Evolutionary conservation across 2,329 filamentous ascomycete genomes (phyloP).

Genomic region (Beauveria bassiana): DNA sequence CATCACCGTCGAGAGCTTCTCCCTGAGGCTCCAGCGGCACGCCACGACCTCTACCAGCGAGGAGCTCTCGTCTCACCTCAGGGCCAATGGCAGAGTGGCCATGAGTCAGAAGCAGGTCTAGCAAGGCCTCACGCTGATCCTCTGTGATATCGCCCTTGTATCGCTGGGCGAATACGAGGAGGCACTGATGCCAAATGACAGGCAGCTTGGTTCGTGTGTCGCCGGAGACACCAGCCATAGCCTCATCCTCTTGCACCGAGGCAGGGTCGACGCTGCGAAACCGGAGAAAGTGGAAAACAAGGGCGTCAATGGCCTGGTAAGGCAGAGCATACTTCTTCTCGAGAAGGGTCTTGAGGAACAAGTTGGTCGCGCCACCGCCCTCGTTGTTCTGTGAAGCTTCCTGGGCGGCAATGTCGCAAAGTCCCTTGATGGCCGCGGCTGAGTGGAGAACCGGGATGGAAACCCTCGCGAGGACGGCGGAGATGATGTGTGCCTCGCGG

Average conservation of each 20-base stretch:
- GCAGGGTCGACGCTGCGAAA: conserved; percentile 66
- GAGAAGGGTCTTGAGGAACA: conserved; percentile 86
- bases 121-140: conserved; percentile 81
- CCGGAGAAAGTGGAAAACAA: conserved; percentile 94
- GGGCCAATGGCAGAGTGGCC: conserved; percentile 86
- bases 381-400: conserved; percentile 78
- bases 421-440: conserved; percentile 78
- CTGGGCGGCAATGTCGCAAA: conserved; percentile 91
- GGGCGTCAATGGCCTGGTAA: conserved; percentile 85
- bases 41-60: conserved; percentile 81
- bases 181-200: conserved; percentile 92
- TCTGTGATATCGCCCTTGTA: conserved; percentile 96
- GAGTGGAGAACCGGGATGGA: conserved; percentile 89
- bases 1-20: conserved; percentile 63
- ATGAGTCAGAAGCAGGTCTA: conserved; percentile 77
- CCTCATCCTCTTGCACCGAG: conserved; percentile 43
- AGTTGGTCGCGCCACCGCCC: conserved; percentile 84
- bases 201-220: conserved; percentile 61
- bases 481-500: conserved; percentile 85
- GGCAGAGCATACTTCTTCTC: conserved; percentile 97
- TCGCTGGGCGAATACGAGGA: conserved; percentile 85
- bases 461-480: conserved; percentile 74
- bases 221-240: conserved; percentile 41
- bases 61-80: conserved; percentile 79
- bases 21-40: conserved; percentile 53